These are phyloP conservation scores for Nematocida major DNA, from an alignment of 371 early-diverging fungal species.

Conservation along the genomic window DNA sequence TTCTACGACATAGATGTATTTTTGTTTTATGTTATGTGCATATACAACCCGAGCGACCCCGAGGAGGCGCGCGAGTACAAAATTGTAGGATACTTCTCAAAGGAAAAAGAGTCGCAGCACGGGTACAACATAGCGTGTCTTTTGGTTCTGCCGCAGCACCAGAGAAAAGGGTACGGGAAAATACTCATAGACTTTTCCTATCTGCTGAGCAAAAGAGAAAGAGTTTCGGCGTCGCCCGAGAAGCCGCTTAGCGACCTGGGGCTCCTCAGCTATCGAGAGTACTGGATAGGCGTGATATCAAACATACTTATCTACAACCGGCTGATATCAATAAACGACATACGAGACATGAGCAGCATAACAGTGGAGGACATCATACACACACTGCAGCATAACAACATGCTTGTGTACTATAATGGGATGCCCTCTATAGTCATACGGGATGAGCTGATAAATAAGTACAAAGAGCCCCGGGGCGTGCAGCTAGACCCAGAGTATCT, in stretches of 20 bases:
- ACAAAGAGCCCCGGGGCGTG: slow-evolving; percentile 7
- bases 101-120: slow-evolving; percentile 82
- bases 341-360: slow-evolving; percentile 75
- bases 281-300: slow-evolving; percentile 70
- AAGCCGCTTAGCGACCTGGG: slow-evolving; percentile 96
- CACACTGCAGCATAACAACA: slow-evolving; percentile 78
- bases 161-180: slow-evolving; percentile 91
- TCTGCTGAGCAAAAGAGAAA: slow-evolving; percentile 85
- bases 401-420: slow-evolving; percentile 82
- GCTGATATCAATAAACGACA: slow-evolving; percentile 70
- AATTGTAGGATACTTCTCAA: slow-evolving; percentile 95
- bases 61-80: slow-evolving; percentile 68
- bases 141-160: slow-evolving; percentile 90
- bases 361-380: slow-evolving; percentile 83
- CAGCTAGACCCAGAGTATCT: slow-evolving; percentile 49
- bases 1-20: slow-evolving; percentile 98
- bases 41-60: slow-evolving; percentile 67
- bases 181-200: slow-evolving; percentile 87
- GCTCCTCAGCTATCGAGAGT: slow-evolving; percentile 71
- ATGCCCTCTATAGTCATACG: slow-evolving; percentile 79
- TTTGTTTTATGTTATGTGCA: slow-evolving; percentile 81
- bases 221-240: slow-evolving; percentile 87
- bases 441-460: slow-evolving; percentile 70
- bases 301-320: slow-evolving; percentile 45
- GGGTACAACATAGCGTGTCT: slow-evolving; percentile 98